phyloP scores from a whole-genome alignment of 768 basidiomycete genomes.

The Auricularia heimuer region DNA sequence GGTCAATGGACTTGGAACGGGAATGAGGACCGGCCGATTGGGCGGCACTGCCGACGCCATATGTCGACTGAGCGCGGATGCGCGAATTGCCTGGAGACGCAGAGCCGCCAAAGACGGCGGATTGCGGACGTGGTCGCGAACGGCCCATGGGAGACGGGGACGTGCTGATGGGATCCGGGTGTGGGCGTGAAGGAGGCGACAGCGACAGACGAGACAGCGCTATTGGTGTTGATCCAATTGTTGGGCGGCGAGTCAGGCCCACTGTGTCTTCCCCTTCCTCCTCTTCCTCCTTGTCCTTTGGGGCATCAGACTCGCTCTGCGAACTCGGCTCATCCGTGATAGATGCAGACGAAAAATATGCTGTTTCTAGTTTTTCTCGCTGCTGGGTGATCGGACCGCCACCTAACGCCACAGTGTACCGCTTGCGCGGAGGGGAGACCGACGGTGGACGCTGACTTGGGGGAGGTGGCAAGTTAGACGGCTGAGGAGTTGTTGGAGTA shows the following conservation, averaged over 20 bases:
- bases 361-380: constrained; percentile 32
- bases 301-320: constrained; percentile 13
- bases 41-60: constrained; percentile 5
- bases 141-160: constrained; percentile 2
- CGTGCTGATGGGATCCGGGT: constrained; percentile 3
- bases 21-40: constrained; percentile 1
- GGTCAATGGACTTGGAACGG: constrained; percentile 32
- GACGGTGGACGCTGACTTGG: constrained; percentile 5
- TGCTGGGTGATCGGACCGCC: constrained; percentile 24
- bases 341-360: constrained; percentile 21
- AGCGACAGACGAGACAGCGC: constrained; percentile 11
- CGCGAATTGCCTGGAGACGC: constrained; percentile 10
- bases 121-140: not conserved
- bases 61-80: constrained; percentile 11
- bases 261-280: constrained; percentile 17
- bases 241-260: constrained; percentile 7
- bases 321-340: constrained; percentile 10
- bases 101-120: constrained; percentile 5
- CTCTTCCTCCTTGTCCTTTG: constrained; percentile 25
- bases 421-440: constrained; percentile 42
- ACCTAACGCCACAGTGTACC: constrained; percentile 80
- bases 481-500: not conserved
- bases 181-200: constrained; percentile 11
- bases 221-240: constrained; percentile 15
- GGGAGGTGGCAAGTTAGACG: constrained; percentile 2